Conservation (phyloP, 805 yeast genomes). For the Spathaspora girioi region DNA sequence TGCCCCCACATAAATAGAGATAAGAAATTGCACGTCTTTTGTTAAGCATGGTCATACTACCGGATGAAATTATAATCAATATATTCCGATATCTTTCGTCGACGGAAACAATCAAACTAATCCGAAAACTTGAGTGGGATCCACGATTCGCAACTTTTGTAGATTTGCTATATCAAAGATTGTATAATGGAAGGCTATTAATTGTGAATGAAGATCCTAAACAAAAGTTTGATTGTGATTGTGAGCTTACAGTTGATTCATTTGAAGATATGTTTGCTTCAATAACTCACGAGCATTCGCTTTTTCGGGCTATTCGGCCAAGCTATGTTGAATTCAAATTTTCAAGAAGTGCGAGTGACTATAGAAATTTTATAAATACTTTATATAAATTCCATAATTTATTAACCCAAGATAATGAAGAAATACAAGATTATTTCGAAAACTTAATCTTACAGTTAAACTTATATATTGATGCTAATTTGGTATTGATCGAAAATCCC, state of each 20-base stretch:
- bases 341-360: conserved; percentile 7
- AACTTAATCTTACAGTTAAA: conserved; percentile 14
- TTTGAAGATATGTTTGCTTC: conserved; percentile 1
- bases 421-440: conserved; percentile 2
- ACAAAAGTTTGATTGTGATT: background rate
- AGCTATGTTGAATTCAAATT: conserved; percentile 4
- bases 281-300: background rate
- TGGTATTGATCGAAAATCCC: conserved; percentile 26
- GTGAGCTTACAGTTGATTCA: conserved; percentile 2
- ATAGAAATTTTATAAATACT: conserved; percentile 5
- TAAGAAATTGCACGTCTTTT: background rate
- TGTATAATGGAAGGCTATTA: conserved; percentile 5
- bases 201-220: conserved; percentile 7
- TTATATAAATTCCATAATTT: conserved; percentile 4
- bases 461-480: conserved; percentile 24
- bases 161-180: conserved; percentile 6
- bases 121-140: background rate
- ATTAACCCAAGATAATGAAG: background rate
- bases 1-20: background rate
- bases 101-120: conserved; percentile 10
- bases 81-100: conserved; percentile 13
- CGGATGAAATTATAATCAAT: conserved; percentile 15
- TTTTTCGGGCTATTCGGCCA: conserved; percentile 3
- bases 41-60: conserved; percentile 7
- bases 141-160: background rate